Conservation (phyloP, 305 asterid species). For the Fraxinus platypoda region DNA sequence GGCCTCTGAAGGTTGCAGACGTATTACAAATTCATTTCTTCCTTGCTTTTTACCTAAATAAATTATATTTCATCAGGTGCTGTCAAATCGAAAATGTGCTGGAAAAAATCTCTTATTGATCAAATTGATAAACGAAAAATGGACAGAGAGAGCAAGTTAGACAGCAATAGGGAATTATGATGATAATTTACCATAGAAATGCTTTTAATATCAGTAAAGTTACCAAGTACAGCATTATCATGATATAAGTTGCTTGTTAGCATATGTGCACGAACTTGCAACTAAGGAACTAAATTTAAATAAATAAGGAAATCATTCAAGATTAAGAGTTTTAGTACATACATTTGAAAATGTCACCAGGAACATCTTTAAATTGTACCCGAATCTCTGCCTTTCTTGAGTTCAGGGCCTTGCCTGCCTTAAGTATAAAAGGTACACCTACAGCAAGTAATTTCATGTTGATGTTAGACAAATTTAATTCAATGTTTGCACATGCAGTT, state of each 20-base stretch:
- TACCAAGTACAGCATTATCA: not conserved
- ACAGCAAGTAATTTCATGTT: conserved; percentile 31
- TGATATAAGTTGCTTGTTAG: not conserved
- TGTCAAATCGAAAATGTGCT: conserved; percentile 8
- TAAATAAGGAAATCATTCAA: not conserved
- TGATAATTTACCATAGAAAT: not conserved
- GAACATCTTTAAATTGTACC: conserved; percentile 94
- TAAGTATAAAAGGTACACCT: conserved; percentile 95
- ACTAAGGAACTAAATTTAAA: not conserved
- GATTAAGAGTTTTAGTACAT: conserved; percentile 23
- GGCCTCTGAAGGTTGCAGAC: conserved; percentile 92
- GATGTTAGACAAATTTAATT: not conserved
- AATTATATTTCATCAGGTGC: conserved; percentile 11
- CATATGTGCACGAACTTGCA: not conserved
- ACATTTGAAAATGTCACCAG: conserved; percentile 91
- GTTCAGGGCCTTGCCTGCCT: conserved; percentile 95
- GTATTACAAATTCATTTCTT: conserved; percentile 84
- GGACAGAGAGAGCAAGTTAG: not conserved
- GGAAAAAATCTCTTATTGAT: not conserved
- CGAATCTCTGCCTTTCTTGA: conserved; percentile 95
- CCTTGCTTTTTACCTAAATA: conserved; percentile 78
- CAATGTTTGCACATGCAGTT: not conserved
- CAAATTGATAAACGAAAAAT: not conserved
- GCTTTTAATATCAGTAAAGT: not conserved
- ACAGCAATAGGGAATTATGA: not conserved